phyloP scores from a whole-genome alignment of 1,284 basidiomycete species.

The Ganoderma lucidum region DNA sequence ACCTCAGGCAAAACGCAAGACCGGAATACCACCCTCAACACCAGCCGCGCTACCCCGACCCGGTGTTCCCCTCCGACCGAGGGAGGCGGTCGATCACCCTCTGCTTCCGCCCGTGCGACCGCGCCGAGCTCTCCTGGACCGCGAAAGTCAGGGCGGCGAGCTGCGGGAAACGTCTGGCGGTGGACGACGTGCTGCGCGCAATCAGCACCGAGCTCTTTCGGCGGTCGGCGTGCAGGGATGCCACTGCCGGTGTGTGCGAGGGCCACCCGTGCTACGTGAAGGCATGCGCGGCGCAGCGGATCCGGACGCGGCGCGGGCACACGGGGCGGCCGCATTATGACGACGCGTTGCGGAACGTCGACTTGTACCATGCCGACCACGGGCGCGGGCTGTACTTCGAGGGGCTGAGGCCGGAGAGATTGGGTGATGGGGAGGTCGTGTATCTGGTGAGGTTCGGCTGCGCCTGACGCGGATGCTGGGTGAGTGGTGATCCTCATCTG shows the following conservation, averaged over 20 bases:
- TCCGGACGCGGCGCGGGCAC: slow-evolving; percentile 3
- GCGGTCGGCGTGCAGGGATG: slow-evolving; percentile 11
- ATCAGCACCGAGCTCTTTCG: slow-evolving; percentile 15
- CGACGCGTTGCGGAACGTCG: slow-evolving; percentile 16
- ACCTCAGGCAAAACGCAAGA: slow-evolving; percentile 5
- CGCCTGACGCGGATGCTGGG: background rate
- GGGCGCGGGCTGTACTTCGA: slow-evolving; percentile 10
- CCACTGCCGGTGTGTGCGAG: too few species aligned
- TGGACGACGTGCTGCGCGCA: slow-evolving; percentile 14
- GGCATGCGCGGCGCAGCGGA: slow-evolving; percentile 9
- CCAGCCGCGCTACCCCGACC: slow-evolving; percentile 11
- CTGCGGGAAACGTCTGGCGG: slow-evolving; percentile 7
- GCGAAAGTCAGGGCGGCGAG: background rate
- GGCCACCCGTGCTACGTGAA: slow-evolving; percentile 15
- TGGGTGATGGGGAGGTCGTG: slow-evolving; percentile 8
- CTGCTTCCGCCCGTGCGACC: slow-evolving; percentile 13
- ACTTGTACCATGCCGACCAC: slow-evolving; percentile 11
- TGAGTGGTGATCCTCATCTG: background rate
- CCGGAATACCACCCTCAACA: slow-evolving; percentile 7
- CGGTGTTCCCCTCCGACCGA: slow-evolving; percentile 8
- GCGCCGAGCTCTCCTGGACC: slow-evolving; percentile 15
- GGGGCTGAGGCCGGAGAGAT: slow-evolving; percentile 9
- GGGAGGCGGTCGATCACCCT: background rate
- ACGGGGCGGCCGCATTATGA: background rate
- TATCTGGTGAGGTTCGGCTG: slow-evolving; percentile 10